phyloP scores from a whole-genome alignment of 2,329 filamentous ascomycete genomes.

The Arthrobotrys pseudoclavata region DNA sequence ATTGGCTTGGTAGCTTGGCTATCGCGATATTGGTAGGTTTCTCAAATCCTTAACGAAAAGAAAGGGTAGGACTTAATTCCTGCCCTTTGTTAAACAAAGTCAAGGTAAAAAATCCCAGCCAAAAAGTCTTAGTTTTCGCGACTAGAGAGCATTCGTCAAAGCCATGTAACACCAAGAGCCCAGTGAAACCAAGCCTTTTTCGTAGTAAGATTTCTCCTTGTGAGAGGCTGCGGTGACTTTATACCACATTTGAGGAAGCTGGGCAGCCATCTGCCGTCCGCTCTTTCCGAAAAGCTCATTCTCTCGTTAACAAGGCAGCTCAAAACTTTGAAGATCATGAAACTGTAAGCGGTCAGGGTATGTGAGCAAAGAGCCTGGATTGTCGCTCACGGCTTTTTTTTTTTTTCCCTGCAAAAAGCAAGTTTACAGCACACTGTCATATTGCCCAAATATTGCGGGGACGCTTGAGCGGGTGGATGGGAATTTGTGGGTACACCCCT shows the following conservation, averaged over 20 bases:
- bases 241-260: slow-evolving; percentile 58
- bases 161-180: slow-evolving; percentile 24
- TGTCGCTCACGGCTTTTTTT: slow-evolving; percentile 37
- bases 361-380: slow-evolving; percentile 47
- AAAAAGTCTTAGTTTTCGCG: slow-evolving; percentile 19
- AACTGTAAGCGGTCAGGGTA: slow-evolving; percentile 56
- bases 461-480: slow-evolving; percentile 57
- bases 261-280: slow-evolving; percentile 38
- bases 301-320: slow-evolving; percentile 52
- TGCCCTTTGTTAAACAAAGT: slow-evolving; percentile 3
- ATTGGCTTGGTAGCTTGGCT: slow-evolving; percentile 46
- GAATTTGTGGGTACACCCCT: slow-evolving; percentile 42
- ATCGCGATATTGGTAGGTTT: slow-evolving; percentile 52
- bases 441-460: slow-evolving; percentile 55
- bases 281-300: slow-evolving; percentile 58
- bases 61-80: slow-evolving; percentile 25
- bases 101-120: slow-evolving; percentile 20
- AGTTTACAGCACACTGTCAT: slow-evolving; percentile 38
- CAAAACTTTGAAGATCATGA: slow-evolving; percentile 58
- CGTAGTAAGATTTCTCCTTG: slow-evolving; percentile 21
- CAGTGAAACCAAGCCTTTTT: slow-evolving; percentile 35
- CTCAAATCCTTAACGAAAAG: neutral
- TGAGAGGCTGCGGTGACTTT: slow-evolving; percentile 56
- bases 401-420: slow-evolving; percentile 32
- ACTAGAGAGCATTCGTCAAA: slow-evolving; percentile 26